These are phyloP conservation scores for Lasiodiplodia hormozganensis DNA, from an alignment of 2,329 filamentous ascomycete species.

Conservation along the genomic window DNA sequence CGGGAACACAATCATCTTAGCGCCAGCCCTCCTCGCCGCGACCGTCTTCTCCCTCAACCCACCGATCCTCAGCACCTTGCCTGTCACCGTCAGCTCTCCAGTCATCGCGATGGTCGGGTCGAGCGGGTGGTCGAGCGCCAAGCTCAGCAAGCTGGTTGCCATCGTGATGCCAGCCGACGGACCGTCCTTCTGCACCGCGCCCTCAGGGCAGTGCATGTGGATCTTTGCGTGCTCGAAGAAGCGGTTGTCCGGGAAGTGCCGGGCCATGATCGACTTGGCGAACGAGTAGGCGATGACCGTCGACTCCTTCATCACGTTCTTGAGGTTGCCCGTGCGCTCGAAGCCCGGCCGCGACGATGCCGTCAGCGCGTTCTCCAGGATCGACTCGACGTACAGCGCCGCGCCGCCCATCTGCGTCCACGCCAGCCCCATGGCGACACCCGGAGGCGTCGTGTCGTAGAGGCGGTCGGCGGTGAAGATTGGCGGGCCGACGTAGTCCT, in stretches of 20 bases:
- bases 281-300: conserved; percentile 96
- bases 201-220: conserved; percentile 95
- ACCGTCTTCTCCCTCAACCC: conserved; percentile 97
- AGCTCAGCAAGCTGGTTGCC: conserved; percentile 88
- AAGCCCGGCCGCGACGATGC: conserved; percentile 77
- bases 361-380: conserved; percentile 82
- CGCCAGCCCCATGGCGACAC: conserved; percentile 96
- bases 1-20: conserved; percentile 93
- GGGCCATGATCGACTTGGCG: conserved; percentile 86
- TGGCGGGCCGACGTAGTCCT: conserved; percentile 95
- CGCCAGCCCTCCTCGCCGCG: conserved; percentile 88
- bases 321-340: conserved; percentile 93
- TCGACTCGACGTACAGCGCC: conserved; percentile 96
- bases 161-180: conserved; percentile 88
- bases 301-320: conserved; percentile 98
- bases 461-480: conserved; percentile 95
- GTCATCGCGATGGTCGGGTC: conserved; percentile 96
- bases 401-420: conserved; percentile 98
- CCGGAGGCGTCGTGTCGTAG: conserved; percentile 90
- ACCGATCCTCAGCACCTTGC: conserved; percentile 94
- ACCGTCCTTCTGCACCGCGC: conserved; percentile 92
- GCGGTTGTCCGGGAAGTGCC: conserved; percentile 83
- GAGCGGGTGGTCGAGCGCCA: conserved; percentile 80
- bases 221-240: conserved; percentile 97
- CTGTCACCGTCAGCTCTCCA: conserved; percentile 93